Percentiles rank a stretch among this genome's conserved stretches.
Conservation (phyloP, 768 basidiomycete genomes). For the Pleurotus platypus region DNA sequence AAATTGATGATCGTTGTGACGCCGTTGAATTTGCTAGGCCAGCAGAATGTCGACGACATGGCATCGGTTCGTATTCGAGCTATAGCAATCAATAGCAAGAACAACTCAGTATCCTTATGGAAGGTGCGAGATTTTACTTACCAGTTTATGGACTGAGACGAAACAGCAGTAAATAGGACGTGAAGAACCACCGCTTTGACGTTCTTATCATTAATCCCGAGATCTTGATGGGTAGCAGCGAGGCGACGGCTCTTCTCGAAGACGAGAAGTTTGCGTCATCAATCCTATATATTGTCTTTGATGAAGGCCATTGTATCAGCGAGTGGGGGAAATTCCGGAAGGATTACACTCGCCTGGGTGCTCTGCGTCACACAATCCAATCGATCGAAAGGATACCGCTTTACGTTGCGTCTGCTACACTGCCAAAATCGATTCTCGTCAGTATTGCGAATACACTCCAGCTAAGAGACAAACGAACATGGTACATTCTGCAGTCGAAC, state of each 20-base stretch:
- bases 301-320: too few species aligned
- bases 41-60: too few species aligned
- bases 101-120: not conserved
- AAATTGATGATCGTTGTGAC: too few species aligned
- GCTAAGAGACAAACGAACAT: not conserved
- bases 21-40: not conserved
- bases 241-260: not conserved
- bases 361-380: conserved; percentile 8
- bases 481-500: conserved; percentile 13
- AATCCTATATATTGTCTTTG: not conserved
- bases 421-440: conserved; percentile 12
- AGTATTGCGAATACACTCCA: conserved; percentile 12
- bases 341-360: conserved; percentile 22
- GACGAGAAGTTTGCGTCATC: not conserved
- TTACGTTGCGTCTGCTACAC: conserved; percentile 18
- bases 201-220: not conserved
- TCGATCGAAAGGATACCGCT: conserved; percentile 9
- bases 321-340: conserved; percentile 17
- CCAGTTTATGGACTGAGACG: too few species aligned
- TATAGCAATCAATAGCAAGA: too few species aligned
- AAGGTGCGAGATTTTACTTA: not conserved
- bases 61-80: too few species aligned
- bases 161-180: not conserved
- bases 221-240: not conserved
- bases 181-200: not conserved